Conservation (phyloP, 2,329 filamentous ascomycete genomes). For the Celoporthe dispersa region DNA sequence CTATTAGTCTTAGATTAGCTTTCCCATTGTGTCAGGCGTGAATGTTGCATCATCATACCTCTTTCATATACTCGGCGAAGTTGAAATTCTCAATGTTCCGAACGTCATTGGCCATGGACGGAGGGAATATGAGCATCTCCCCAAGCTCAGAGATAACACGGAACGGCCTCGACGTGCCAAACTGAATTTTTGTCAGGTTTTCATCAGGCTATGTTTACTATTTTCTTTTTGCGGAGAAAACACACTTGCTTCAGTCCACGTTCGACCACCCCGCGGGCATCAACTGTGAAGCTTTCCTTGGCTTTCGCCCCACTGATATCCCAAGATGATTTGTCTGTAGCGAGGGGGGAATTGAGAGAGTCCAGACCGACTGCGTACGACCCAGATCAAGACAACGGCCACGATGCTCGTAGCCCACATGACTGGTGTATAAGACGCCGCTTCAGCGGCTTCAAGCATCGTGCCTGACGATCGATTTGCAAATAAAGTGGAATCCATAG, state of each 20-base stretch:
- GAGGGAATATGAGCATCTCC: neutral
- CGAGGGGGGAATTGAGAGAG: neutral
- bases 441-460: neutral
- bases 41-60: neutral
- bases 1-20: neutral
- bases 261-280: neutral
- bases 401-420: neutral
- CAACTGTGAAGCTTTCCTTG: neutral
- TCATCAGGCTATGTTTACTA: neutral
- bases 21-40: neutral
- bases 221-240: neutral
- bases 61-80: neutral
- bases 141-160: neutral
- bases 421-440: neutral
- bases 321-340: neutral
- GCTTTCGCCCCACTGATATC: neutral
- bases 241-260: neutral
- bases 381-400: neutral
- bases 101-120: neutral
- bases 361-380: neutral
- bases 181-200: neutral
- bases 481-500: neutral
- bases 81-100: neutral
- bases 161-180: neutral
- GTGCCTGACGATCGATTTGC: neutral